Evolutionary conservation across 75 land plant genomes (phyloP).

Genomic region (Cupressus sempervirens): DNA sequence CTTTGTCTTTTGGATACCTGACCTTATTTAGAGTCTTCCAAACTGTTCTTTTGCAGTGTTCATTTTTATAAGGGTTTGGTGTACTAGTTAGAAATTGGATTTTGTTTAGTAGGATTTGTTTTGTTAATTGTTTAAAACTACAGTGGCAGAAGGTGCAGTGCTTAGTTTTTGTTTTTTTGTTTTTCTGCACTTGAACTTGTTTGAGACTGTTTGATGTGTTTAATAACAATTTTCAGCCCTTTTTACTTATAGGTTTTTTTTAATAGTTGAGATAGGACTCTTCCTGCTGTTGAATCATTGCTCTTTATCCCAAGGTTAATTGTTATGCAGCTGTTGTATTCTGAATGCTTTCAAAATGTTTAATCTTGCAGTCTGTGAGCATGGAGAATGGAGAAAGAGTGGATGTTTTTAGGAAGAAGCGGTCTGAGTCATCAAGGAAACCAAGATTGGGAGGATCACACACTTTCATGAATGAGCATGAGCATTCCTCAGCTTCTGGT

Average conservation of each 20-base stretch:
- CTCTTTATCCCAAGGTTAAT: background rate
- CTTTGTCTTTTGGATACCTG: no score
- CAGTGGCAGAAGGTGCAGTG: no score
- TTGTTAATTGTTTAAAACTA: no score
- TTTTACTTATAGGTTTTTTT: background rate
- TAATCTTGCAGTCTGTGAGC: background rate
- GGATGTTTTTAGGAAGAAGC: slow-evolving; percentile 1
- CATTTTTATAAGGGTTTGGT: no score
- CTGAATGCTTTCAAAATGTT: background rate
- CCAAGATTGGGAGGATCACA: slow-evolving; percentile 7
- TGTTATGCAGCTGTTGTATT: background rate
- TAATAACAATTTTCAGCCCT: no score
- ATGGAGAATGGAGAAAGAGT: background rate
- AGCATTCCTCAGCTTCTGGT: slow-evolving; percentile 3
- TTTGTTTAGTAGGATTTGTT: no score
- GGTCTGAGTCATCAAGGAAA: background rate
- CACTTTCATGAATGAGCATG: background rate
- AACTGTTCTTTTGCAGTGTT: background rate
- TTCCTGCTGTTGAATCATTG: background rate
- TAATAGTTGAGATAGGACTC: background rate
- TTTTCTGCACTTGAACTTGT: no score
- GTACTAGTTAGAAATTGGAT: no score
- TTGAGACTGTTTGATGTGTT: background rate
- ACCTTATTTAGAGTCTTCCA: no score
- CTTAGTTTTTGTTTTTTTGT: no score